Conservation (phyloP, 2,329 filamentous ascomycete genomes). For the Alternaria sp. region DNA sequence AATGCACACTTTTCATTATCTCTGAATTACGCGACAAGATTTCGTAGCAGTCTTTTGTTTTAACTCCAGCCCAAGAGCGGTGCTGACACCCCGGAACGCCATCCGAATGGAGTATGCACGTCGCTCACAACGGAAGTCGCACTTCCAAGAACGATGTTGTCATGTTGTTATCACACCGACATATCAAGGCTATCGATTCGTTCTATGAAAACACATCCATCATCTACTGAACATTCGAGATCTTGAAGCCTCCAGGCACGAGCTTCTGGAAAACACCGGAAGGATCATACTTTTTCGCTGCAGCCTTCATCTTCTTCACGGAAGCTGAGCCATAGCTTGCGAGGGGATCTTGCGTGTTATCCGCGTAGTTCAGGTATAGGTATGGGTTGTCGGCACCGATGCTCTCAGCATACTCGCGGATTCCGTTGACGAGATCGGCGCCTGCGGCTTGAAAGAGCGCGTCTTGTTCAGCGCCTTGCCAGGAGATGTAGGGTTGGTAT, state of each 20-base stretch:
- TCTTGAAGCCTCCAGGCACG: conserved; percentile 38
- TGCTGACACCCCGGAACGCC: too few relatives aligned
- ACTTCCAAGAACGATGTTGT: background rate
- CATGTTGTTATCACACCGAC: background rate
- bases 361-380: conserved; percentile 45
- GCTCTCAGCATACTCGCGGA: conserved; percentile 22
- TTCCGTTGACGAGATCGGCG: conserved; percentile 19
- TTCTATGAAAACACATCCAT: background rate
- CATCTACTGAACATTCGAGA: conserved; percentile 18
- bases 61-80: too few relatives aligned
- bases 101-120: too few relatives aligned
- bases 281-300: conserved; percentile 29
- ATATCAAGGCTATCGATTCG: background rate
- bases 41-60: too few relatives aligned
- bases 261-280: conserved; percentile 30
- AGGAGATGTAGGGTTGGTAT: conserved; percentile 29
- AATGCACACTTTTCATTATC: too few relatives aligned
- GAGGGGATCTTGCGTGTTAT: conserved; percentile 26
- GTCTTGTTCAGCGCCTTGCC: conserved; percentile 29
- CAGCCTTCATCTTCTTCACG: conserved; percentile 28
- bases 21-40: too few relatives aligned
- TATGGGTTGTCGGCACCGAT: conserved; percentile 32
- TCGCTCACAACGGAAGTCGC: too few relatives aligned
- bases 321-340: conserved; percentile 26
- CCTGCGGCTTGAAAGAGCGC: conserved; percentile 25